Conservation (phyloP, 176 grass and related monocot species). For the Rhipidocladum racemiflorum region DNA sequence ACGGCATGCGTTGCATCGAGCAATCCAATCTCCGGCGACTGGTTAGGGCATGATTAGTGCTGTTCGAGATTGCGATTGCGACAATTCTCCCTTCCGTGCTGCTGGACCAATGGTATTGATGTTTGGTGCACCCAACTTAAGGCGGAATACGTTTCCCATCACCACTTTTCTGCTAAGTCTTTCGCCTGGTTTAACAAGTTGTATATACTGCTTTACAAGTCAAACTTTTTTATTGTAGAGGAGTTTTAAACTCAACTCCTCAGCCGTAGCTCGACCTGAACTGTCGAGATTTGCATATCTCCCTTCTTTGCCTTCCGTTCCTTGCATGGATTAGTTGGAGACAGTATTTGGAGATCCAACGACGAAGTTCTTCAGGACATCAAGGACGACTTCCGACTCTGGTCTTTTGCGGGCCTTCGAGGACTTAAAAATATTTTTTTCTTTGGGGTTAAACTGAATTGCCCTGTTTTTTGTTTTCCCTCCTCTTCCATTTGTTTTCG, state of each 20-base stretch:
- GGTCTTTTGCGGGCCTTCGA: no score
- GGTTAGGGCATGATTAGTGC: background rate
- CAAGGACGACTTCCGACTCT: no score
- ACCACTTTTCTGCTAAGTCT: background rate
- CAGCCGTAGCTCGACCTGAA: background rate
- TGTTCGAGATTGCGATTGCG: background rate
- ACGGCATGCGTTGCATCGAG: background rate
- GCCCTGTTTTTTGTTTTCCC: no score
- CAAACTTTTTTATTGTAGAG: background rate
- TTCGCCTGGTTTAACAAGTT: background rate
- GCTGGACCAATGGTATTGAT: conserved; percentile 6
- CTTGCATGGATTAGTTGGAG: no score
- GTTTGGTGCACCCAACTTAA: conserved; percentile 18
- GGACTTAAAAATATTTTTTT: no score
- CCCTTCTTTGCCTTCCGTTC: background rate
- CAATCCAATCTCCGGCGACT: background rate
- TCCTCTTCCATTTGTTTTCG: no score
- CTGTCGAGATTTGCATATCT: no score
- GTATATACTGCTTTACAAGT: background rate
- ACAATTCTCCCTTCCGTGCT: background rate
- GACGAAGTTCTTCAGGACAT: no score
- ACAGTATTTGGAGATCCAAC: no score
- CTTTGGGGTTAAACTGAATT: no score
- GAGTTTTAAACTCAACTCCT: background rate
- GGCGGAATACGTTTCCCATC: background rate